These are phyloP conservation scores for Backusella morwellensis DNA, from an alignment of 192 early-diverging fungal genomes.

Conservation along the genomic window DNA sequence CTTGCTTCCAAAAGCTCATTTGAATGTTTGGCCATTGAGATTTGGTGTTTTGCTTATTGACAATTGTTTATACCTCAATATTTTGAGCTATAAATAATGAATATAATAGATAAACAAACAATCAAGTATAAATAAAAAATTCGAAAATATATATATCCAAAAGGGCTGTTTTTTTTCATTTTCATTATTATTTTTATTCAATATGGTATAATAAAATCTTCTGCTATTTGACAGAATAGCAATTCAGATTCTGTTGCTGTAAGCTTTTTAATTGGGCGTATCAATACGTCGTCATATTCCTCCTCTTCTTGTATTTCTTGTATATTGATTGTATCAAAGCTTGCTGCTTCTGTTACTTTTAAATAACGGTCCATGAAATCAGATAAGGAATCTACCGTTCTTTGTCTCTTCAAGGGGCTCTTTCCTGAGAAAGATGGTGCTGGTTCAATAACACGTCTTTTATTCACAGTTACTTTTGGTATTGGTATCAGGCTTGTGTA, in stretches of 20 bases:
- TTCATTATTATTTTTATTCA: neutral
- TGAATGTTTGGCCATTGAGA: constrained; percentile 16
- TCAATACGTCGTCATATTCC: neutral
- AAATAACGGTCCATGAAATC: neutral
- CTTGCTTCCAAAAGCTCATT: neutral
- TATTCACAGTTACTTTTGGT: neutral
- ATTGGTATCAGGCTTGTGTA: neutral
- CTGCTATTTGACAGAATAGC: neutral
- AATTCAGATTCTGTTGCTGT: neutral
- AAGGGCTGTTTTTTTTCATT: neutral
- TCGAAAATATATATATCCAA: neutral
- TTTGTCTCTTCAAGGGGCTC: neutral
- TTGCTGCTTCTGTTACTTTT: neutral
- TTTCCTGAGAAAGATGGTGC: neutral
- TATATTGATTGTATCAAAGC: neutral
- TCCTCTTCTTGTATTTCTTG: neutral
- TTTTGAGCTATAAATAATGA: neutral
- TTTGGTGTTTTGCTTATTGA: constrained; percentile 20
- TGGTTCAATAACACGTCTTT: neutral
- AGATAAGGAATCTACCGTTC: neutral
- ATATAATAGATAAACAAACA: neutral
- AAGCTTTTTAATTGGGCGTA: neutral
- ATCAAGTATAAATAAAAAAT: neutral
- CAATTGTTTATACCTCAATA: neutral
- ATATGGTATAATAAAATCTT: neutral